Conservation (phyloP, 106 monocot genomes). For the Phalaenopsis aphrodite region DNA sequence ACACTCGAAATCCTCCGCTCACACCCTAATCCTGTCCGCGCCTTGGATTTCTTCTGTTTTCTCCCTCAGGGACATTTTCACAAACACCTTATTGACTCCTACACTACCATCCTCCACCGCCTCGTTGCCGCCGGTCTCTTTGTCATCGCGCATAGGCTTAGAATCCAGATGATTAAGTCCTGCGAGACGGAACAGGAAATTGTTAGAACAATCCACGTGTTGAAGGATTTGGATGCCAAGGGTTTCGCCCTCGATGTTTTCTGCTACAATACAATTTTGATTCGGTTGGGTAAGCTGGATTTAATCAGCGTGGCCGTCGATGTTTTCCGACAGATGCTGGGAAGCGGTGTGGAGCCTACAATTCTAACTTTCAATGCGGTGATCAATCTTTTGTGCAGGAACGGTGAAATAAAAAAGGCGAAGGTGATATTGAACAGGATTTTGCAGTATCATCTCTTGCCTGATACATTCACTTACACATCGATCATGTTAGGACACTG, state of each 20-base stretch:
- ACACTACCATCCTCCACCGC: constrained; percentile 34
- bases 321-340: constrained; percentile 34
- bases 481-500: constrained; percentile 74
- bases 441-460: constrained; percentile 25
- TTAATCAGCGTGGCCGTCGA: constrained; percentile 30
- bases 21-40: constrained; percentile 15
- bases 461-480: constrained; percentile 69
- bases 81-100: constrained; percentile 33
- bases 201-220: constrained; percentile 17
- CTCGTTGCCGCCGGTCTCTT: constrained; percentile 25
- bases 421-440: constrained; percentile 31
- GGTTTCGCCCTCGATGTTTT: constrained; percentile 25
- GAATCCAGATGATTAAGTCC: constrained; percentile 31
- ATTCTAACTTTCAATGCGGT: constrained; percentile 43
- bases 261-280: constrained; percentile 46
- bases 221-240: constrained; percentile 16
- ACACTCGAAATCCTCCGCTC: constrained; percentile 26
- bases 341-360: constrained; percentile 21
- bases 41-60: constrained; percentile 31
- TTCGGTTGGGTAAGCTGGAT: constrained; percentile 40
- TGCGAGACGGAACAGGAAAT: constrained; percentile 31
- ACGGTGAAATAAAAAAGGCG: constrained; percentile 47
- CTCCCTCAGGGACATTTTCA: constrained; percentile 37
- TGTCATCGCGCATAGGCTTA: constrained; percentile 28
- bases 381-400: constrained; percentile 64